Base-by-base conservation (phyloP, 805 yeast genomes). In the Yamadazyma kitorensis region DNA sequence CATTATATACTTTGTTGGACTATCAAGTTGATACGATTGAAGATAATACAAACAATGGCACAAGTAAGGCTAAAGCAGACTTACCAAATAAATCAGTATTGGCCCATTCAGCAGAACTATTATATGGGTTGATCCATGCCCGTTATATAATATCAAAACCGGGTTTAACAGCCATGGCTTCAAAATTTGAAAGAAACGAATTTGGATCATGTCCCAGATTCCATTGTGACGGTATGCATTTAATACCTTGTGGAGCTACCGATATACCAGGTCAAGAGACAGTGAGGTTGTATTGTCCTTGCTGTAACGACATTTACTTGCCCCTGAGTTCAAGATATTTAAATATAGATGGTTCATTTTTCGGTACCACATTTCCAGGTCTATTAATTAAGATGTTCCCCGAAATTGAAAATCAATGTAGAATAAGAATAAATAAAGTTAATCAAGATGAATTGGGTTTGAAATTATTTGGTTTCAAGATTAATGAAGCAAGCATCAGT, bases 311-410 rank as follows among this genome's bases (percentile, higher is more conserved):
- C 52, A 71, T 91, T 25, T 93, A 93, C 59, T 62, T 87, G 32
- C 98, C 98, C 2, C 78, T 82, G 36, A 81, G 88, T 36, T 79
- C 89, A n/a, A 71, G 95, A 42, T 89, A 86, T 59, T 65, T 85
- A 38, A 86, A 86, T 52, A 77, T 93, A 27, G 98, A 93, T 59
- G 98, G 98, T 4, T 96, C 98, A 1, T 93, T 83, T 52, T 93
- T 94, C 66, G 98, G 98, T 4, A 87, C 98, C 0, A 81, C 94
- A 22, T 93, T 93, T 64, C 93, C 96, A 1, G 97, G 96, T 2
- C 73, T 93, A 47, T 84, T 93, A 50, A 77, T 93, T 41, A 85
- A 88, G 54, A 83, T 86, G 74, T 88, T 82, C 63, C 87, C 93
- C n/a, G 97, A 87, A 44, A 76, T 88, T 32, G 95, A 84, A 53